phyloP scores from a whole-genome alignment of 495 filamentous ascomycete genomes.

The Hyaloscypha finlandica region DNA sequence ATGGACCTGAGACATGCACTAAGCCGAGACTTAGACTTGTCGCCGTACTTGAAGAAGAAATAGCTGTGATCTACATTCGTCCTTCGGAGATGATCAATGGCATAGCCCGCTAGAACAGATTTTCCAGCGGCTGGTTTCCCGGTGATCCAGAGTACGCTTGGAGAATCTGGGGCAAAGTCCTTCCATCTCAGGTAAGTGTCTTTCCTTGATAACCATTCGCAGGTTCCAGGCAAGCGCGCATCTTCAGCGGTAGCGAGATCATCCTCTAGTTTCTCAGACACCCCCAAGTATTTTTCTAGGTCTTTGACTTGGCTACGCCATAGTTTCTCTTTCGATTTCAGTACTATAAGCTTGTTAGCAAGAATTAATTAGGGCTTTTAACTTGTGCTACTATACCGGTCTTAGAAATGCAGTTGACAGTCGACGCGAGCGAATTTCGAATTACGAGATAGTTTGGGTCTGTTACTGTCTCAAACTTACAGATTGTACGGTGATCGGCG shows the following conservation, averaged over 20 bases:
- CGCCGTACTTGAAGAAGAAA: constrained; percentile 37
- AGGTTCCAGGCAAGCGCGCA: background rate
- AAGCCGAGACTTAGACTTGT: constrained; percentile 31
- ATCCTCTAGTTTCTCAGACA: background rate
- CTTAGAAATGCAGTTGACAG: no score
- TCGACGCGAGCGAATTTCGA: constrained; percentile 41
- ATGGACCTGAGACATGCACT: constrained; percentile 33
- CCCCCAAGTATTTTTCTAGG: constrained; percentile 28
- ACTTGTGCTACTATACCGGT: background rate
- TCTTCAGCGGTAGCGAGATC: constrained; percentile 23
- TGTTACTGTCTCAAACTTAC: constrained; percentile 42
- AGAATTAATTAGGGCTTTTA: background rate
- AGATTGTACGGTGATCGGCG: constrained; percentile 51
- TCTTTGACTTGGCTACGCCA: constrained; percentile 26
- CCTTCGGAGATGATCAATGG: constrained; percentile 36
- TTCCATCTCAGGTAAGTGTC: background rate
- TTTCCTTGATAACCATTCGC: background rate
- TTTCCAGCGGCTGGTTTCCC: constrained; percentile 40
- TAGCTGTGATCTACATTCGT: constrained; percentile 36
- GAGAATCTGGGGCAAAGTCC: constrained; percentile 2
- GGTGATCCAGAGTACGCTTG: constrained; percentile 31
- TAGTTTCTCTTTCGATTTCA: constrained; percentile 16
- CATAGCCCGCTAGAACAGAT: constrained; percentile 38
- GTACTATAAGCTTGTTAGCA: constrained; percentile 6
- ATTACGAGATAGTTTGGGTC: constrained; percentile 47